Percentiles rank a stretch among this genome's conserved stretches.
phyloP scores from a whole-genome alignment of 371 early-diverging fungal species.

The Mucor plumbeus region DNA sequence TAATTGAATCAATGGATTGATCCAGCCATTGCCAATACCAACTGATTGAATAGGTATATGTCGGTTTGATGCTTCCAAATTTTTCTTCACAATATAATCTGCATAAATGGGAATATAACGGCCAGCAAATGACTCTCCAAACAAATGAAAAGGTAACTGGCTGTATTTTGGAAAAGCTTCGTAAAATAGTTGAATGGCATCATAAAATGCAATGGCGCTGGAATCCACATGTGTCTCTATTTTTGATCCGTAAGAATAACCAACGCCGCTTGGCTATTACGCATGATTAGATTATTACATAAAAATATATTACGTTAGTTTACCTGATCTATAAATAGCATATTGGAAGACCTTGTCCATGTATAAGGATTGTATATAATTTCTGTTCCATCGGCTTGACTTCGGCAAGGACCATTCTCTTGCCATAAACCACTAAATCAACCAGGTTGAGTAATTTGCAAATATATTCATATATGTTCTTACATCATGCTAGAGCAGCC shows the following conservation, averaged over 20 bases:
- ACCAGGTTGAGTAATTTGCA: background rate
- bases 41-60: conserved; percentile 31
- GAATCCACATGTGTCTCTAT: conserved; percentile 53
- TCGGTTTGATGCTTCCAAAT: background rate
- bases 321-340: conserved; percentile 85
- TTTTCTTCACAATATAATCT: conserved; percentile 33
- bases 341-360: conserved; percentile 82
- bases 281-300: background rate
- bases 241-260: conserved; percentile 72
- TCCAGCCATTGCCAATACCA: conserved; percentile 39
- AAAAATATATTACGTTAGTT: background rate
- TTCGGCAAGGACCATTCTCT: conserved; percentile 78
- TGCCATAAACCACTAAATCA: conserved; percentile 77
- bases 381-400: conserved; percentile 55
- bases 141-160: conserved; percentile 44
- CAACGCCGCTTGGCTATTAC: conserved; percentile 70
- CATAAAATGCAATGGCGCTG: conserved; percentile 55
- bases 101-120: conserved; percentile 78
- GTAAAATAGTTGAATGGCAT: conserved; percentile 73
- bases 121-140: conserved; percentile 79
- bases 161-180: conserved; percentile 63
- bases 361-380: conserved; percentile 61
- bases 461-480: background rate
- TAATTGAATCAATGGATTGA: conserved; percentile 35
- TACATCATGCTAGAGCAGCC: conserved; percentile 77